phyloP scores from a whole-genome alignment of 768 basidiomycete species.

The Leccinum fibrillosum region DNA sequence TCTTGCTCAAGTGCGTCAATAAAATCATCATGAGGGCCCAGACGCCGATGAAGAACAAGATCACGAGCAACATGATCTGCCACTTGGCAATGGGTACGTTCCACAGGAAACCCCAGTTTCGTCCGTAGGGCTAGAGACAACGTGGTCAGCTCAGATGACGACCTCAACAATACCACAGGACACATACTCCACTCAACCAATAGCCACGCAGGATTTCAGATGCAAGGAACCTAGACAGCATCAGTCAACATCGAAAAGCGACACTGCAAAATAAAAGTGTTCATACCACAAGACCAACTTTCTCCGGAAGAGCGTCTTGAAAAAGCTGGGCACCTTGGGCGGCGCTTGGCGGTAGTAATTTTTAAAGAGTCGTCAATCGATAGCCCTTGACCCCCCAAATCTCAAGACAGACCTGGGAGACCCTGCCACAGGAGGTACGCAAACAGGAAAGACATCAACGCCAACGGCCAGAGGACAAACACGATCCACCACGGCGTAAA shows the following conservation, averaged over 20 bases:
- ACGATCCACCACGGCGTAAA: conserved; percentile 84
- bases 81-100: conserved; percentile 76
- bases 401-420: conserved; percentile 61
- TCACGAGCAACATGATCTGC: conserved; percentile 77
- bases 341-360: conserved; percentile 92
- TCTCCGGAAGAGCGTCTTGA: conserved; percentile 82
- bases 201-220: conserved; percentile 89
- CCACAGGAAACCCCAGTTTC: conserved; percentile 96
- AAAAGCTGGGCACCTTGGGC: conserved; percentile 91
- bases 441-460: conserved; percentile 71
- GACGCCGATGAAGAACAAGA: conserved; percentile 82
- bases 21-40: conserved; percentile 76
- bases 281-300: conserved; percentile 83
- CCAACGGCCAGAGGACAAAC: conserved; percentile 76
- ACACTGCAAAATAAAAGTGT: background rate
- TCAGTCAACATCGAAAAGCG: background rate
- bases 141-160: conserved; percentile 6
- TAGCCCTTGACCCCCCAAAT: background rate
- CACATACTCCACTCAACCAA: conserved; percentile 80
- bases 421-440: conserved; percentile 83
- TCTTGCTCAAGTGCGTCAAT: conserved; percentile 85
- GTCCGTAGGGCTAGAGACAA: conserved; percentile 70
- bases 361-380: conserved; percentile 26
- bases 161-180: background rate
- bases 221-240: conserved; percentile 63